Base-by-base conservation (phyloP, 345 rosid genomes). In the Salix viminalis region DNA sequence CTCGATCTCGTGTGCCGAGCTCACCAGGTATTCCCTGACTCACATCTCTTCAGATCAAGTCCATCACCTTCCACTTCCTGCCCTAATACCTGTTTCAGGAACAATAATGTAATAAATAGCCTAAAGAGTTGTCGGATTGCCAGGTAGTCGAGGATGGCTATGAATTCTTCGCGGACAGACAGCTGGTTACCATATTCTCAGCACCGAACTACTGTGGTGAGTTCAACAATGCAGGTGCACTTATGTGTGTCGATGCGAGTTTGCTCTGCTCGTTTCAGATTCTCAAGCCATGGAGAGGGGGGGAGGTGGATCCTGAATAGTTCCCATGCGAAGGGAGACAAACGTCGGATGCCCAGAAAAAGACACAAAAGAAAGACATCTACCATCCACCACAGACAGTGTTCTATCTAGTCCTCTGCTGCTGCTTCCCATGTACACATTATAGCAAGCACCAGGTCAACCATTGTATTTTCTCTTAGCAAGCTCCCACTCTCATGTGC, bases 141-240 rank as follows among this genome's bases (percentile, higher is more conserved):
- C 74, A 71, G 72, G 76, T 78, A 26, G 76, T 72, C 13, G 76
- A 72, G 52, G 76, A 78, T 72, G 81, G 81, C 12, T 78, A 78
- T 21, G 81, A 78, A 41, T 78, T 78, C 81, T 78, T 78, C 44
- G 76, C 81, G 4, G 81, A 78, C 16, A 66, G 81, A 54, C 81
- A 78, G 58, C 75, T 72, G 72, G 81, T 72, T 26, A 78, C 76
- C 12, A 65, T 78, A 52, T 78, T 72, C 71, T 71, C 76, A 24
- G 76, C 81, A 2, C 81, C 81, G 8, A 78, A 78, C 64, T 78
- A 78, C 68, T 78, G 81, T 41, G 76, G 81, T 39, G 81, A 78
- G 44, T 78, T 72, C 36, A 72, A 78, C 72, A 78, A 78, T 78
- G 81, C 81, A 23, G 76, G 76, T 28, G 81, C 81, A 1, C 72